These are phyloP conservation scores for Eucalyptus virginea DNA, from an alignment of 345 rosid species.

Conservation along the genomic window DNA sequence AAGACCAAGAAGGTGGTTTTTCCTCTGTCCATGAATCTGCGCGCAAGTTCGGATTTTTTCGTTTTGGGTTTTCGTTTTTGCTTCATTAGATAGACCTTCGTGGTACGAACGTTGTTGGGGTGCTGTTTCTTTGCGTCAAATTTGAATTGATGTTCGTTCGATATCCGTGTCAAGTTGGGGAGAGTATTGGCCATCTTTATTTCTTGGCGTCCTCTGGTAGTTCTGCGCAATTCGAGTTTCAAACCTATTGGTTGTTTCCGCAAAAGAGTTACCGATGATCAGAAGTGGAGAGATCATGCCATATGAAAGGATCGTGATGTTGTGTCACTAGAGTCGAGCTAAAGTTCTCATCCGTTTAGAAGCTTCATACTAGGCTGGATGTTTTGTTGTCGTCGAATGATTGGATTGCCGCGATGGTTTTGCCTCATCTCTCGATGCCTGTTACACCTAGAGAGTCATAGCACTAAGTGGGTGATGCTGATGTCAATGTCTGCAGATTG, in stretches of 20 bases:
- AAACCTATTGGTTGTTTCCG: background rate
- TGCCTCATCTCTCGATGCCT: background rate
- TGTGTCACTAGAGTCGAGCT: background rate
- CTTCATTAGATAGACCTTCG: background rate
- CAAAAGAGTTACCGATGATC: background rate
- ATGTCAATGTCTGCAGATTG: conserved; percentile 21
- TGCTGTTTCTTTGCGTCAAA: background rate
- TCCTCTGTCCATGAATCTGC: background rate
- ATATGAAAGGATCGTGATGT: background rate
- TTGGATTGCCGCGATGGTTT: background rate
- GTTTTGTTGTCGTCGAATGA: background rate
- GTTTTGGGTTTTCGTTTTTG: background rate
- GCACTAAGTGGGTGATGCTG: background rate
- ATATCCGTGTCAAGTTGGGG: background rate
- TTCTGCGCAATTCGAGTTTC: background rate
- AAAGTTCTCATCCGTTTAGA: background rate
- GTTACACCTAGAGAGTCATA: background rate
- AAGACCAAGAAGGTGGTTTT: conserved; percentile 26
- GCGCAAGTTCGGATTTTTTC: background rate
- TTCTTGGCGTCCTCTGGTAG: background rate
- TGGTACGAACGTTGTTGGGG: background rate
- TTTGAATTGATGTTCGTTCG: background rate
- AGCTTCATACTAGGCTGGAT: background rate
- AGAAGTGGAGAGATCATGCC: background rate
- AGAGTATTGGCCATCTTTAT: background rate